Evolutionary conservation across 257 asterid species (phyloP).

Genomic region (Solanum ahanhuiri): DNA sequence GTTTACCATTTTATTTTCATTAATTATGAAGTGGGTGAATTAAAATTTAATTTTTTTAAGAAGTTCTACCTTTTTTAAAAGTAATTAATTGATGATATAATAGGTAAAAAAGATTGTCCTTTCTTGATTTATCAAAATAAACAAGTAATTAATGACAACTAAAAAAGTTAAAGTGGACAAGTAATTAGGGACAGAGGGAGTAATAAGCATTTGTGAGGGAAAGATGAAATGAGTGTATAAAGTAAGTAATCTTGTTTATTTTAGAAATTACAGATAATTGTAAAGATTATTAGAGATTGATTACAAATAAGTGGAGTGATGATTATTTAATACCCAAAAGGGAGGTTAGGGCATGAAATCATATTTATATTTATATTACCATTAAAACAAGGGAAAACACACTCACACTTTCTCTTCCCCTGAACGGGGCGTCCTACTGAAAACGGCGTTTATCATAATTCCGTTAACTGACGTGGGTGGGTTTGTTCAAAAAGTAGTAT

Average conservation of each 20-base stretch:
- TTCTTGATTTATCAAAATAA: too few species aligned
- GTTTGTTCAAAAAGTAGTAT: conserved; percentile 9
- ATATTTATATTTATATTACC: background rate
- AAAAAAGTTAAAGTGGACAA: too few species aligned
- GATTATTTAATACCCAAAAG: background rate
- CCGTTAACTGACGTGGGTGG: background rate
- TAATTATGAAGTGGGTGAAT: too few species aligned
- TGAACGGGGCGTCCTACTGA: background rate
- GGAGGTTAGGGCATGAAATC: background rate
- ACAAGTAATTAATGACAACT: too few species aligned
- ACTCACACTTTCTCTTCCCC: background rate
- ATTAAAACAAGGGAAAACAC: background rate
- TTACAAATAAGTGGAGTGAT: background rate
- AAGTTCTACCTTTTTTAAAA: too few species aligned
- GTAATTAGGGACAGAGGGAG: too few species aligned
- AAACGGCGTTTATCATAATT: conserved; percentile 4
- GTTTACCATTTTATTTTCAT: too few species aligned
- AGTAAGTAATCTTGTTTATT: background rate
- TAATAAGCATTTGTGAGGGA: background rate
- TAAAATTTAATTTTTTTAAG: too few species aligned
- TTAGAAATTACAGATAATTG: background rate
- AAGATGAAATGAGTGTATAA: background rate
- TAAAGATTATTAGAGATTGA: background rate
- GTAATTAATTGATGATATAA: too few species aligned
- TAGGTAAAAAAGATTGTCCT: too few species aligned